A percentile compares a stretch with the other conserved stretches of the same genome.
phyloP scores from a whole-genome alignment of 2,329 filamentous ascomycete species.

The Elsinoe batatas region DNA sequence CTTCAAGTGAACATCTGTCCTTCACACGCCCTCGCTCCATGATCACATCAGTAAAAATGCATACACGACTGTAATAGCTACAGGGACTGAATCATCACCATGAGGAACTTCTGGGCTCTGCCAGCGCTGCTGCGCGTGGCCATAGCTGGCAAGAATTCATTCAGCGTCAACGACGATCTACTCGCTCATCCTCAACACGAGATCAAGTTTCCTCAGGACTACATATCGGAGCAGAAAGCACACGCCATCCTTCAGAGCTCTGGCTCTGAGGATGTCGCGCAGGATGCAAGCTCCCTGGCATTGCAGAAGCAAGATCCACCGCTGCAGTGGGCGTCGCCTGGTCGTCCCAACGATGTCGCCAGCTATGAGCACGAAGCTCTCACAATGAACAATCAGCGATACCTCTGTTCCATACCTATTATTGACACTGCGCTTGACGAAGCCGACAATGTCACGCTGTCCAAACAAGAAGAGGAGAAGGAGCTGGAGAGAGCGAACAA shows the following conservation, averaged over 20 bases:
- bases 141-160: slow-evolving; percentile 49
- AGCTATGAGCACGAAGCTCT: slow-evolving; percentile 58
- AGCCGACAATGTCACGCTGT: slow-evolving; percentile 23
- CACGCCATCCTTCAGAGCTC: slow-evolving; percentile 31
- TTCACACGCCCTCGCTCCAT: background rate
- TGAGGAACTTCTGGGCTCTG: slow-evolving; percentile 41
- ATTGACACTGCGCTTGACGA: slow-evolving; percentile 41
- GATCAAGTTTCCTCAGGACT: slow-evolving; percentile 62
- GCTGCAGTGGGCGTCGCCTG: background rate
- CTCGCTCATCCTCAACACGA: slow-evolving; percentile 82
- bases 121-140: slow-evolving; percentile 38
- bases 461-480: slow-evolving; percentile 59
- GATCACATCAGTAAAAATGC: no score
- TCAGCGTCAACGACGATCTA: slow-evolving; percentile 82
- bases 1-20: no score
- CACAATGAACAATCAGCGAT: slow-evolving; percentile 57
- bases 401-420: slow-evolving; percentile 75
- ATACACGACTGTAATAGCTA: background rate
- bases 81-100: slow-evolving; percentile 15
- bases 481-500: slow-evolving; percentile 68
- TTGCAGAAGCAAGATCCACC: slow-evolving; percentile 9
- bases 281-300: background rate
- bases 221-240: slow-evolving; percentile 62
- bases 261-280: background rate
- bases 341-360: slow-evolving; percentile 13